Base-by-base conservation (phyloP, 495 filamentous ascomycete genomes). In the Penicillium canariense region DNA sequence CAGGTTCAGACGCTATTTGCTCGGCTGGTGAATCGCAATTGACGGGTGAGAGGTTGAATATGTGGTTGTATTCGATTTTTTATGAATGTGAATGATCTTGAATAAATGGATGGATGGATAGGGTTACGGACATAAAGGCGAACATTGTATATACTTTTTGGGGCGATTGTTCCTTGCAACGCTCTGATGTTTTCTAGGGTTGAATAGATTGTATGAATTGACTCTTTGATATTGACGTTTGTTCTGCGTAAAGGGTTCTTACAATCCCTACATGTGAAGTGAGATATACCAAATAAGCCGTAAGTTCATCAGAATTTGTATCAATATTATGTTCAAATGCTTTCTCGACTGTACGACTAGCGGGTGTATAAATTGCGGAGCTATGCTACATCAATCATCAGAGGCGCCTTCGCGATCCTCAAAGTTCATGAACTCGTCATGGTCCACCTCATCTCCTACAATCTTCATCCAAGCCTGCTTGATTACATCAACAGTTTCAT, bases 371-470 rank as follows among this genome's bases (percentile, higher is more conserved):
- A 43, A 36, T 53, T 15, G 10, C 17, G 45, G 43, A 43, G 30
- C 10, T 51, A 52, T 56, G 48, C 54, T 58, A 58, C 48, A 49
- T 66, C 52, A 67, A 55, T 72, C 66, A 48, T 74, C 73, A 59
- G 61, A 57, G 14, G 61, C 55, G 36, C 56, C 62, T 27, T 74
- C 72, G n/a, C 75, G 69, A 51, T 78, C 75, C 17, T 74, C 71
- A 57, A 78, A 78, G 10, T 66, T 70, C 87, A 94, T 89, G 61
- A 90, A 94, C 15, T 75, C 73, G 3, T 73, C 73, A 36, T 74
- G 71, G 20, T 45, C 52, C 6, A 66, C 70, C 30, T 74, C 69
- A 15, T 79, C 76, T 15, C 80, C 83, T 54, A 84, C 72, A 7
- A 90, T 73, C 22, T 68, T 62, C 52, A 78, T 73, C 88, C 88